These are phyloP conservation scores for Ophiobolus disseminans DNA, from an alignment of 2,329 filamentous ascomycete genomes.

Conservation along the genomic window DNA sequence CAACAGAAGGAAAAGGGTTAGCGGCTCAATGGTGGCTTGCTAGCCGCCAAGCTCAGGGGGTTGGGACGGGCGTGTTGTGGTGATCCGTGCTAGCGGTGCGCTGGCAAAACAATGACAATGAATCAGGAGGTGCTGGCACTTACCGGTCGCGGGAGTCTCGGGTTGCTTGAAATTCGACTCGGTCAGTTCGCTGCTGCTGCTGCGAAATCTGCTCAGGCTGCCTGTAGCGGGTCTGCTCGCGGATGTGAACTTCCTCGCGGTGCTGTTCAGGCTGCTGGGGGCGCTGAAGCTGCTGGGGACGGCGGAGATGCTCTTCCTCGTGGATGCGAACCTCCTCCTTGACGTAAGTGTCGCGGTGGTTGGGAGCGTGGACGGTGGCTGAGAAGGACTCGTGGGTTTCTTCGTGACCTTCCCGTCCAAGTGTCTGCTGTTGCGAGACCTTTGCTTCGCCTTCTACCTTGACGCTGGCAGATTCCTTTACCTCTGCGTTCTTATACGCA, in stretches of 20 bases:
- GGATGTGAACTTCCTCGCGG: conserved; percentile 44
- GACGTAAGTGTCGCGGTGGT: conserved; percentile 63
- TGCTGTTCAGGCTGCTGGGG: too few species aligned
- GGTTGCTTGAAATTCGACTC: conserved; percentile 34
- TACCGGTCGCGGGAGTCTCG: conserved; percentile 40
- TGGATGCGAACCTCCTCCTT: conserved; percentile 84
- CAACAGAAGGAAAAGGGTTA: conserved; percentile 48
- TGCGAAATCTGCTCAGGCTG: conserved; percentile 22
- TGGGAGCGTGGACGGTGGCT: conserved; percentile 55
- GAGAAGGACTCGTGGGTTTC: conserved; percentile 68
- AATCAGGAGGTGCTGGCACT: conserved; percentile 38
- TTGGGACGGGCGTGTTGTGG: conserved; percentile 30
- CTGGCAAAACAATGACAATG: conserved; percentile 35
- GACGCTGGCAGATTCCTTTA: conserved; percentile 68
- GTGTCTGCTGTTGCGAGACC: conserved; percentile 72
- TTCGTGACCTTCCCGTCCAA: conserved; percentile 97
- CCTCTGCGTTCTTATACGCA: conserved; percentile 76
- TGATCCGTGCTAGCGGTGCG: conserved; percentile 38
- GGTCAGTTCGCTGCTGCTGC: conserved; percentile 24
- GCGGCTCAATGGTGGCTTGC: conserved; percentile 38
- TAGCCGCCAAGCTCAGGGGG: conserved; percentile 46
- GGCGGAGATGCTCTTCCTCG: conserved; percentile 78
- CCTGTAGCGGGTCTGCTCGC: conserved; percentile 41
- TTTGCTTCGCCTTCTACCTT: conserved; percentile 91
- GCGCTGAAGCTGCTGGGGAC: conserved; percentile 61